Evolutionary conservation across 2,329 filamentous ascomycete species (phyloP), one percentile per base, ranked within the genome.

Genomic region (Diplodia intermedia): DNA sequence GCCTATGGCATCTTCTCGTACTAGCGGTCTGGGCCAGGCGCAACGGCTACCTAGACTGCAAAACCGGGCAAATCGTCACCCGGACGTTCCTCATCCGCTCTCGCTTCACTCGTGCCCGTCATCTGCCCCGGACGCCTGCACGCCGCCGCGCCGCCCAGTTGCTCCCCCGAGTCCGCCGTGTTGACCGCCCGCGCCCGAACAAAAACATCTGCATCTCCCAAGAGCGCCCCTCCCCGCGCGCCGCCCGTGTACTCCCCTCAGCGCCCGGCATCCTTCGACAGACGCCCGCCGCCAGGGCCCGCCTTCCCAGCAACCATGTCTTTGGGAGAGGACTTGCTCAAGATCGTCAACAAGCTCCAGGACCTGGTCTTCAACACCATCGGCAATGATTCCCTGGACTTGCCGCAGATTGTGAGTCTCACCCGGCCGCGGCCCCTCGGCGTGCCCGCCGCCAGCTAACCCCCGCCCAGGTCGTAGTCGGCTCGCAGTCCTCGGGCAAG

Each of bases 361-460:
- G 95, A 98, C 82, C 84, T 99, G 77, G 95, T 99, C 77, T 99
- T 99, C 86, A 99, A 99, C 84, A 99, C 95, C 73, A 99, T 99
- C 81, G 95, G 95, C 82, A 98, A 94, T 84, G 95, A 99, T 81
- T 98, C 94, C 65, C 87, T 99, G 70, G 95, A 99, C 82, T 85
- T 99, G 68, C 95, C 95, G 69, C 95, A 99, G 83, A 99, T 99
- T 86, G 95, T 97, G 89, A 84, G 95, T 97, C 88, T 78, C 9
- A 12, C 33, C 33, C 9, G 33, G 33, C 33, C 33, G 2, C 33
- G 89, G 84, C 71, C 71, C 71, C 54, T 29, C n/a, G 36, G 33
- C 23, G 47, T 15, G 14, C 14, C 40, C 50, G 14, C 8, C 9
- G n/a, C 36, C 60, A 70, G 62, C 73, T 76, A 68, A 75, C 70